Evolutionary conservation across 176 grass and related monocot species (phyloP).

Genomic region (Themeda triandra): DNA sequence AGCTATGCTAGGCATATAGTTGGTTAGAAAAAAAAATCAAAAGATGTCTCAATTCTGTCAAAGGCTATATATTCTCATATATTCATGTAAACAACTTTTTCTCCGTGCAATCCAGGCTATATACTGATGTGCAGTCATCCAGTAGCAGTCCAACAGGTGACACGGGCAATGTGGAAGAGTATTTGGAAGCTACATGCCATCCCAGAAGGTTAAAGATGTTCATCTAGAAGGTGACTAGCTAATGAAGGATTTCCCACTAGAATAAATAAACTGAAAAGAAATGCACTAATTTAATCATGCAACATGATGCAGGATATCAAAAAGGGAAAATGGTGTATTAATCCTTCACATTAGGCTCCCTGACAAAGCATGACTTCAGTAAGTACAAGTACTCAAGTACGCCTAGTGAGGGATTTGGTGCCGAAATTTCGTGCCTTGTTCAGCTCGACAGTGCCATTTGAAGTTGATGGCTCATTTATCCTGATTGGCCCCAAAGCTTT

Average conservation of each 20-base stretch:
- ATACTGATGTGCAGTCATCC: not conserved
- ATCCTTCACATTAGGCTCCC: slow-evolving; percentile 20
- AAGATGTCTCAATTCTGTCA: not conserved
- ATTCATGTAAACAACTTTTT: not conserved
- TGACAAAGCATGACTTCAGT: slow-evolving; percentile 15
- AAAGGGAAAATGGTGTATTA: not conserved
- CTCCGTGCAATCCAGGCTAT: not conserved
- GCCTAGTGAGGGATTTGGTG: slow-evolving; percentile 22
- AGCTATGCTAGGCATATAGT: not conserved
- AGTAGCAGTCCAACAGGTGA: not conserved
- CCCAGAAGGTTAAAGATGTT: not conserved
- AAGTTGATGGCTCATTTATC: slow-evolving; percentile 45
- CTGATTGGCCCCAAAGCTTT: slow-evolving; percentile 18
- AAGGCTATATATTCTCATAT: slow-evolving; percentile 21
- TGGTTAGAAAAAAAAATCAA: not conserved
- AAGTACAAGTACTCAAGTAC: slow-evolving; percentile 9
- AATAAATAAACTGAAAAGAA: not conserved
- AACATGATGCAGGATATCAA: not conserved
- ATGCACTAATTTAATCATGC: not conserved
- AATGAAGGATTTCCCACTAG: not conserved
- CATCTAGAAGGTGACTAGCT: not conserved
- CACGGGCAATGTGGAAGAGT: not conserved
- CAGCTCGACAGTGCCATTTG: slow-evolving; percentile 43
- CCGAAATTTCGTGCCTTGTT: slow-evolving; percentile 37
- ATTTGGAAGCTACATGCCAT: not conserved